Conservation (phyloP, 2,329 filamentous ascomycete genomes). For the Bipolaris gigantea region DNA sequence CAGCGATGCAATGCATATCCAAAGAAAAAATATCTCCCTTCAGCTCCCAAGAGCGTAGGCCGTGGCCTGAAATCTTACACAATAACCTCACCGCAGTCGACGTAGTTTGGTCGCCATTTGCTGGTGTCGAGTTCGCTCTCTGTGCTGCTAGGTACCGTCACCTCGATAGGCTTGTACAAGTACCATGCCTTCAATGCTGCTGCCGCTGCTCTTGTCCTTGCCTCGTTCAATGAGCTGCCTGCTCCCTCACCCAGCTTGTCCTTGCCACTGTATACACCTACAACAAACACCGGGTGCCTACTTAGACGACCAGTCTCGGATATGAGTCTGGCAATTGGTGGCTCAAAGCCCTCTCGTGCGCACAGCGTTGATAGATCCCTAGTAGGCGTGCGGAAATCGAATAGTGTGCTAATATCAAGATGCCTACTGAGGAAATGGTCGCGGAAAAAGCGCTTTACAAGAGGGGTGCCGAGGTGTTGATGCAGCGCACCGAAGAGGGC, state of each 20-base stretch:
- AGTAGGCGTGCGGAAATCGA: constrained; percentile 81
- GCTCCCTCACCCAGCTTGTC: constrained; percentile 93
- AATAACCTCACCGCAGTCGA: constrained; percentile 62
- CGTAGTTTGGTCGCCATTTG: constrained; percentile 58
- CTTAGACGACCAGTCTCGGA: constrained; percentile 87
- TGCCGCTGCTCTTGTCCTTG: constrained; percentile 77
- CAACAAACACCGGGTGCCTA: constrained; percentile 85
- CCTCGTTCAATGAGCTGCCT: constrained; percentile 75
- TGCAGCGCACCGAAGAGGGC: constrained; percentile 85
- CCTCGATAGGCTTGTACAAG: constrained; percentile 75
- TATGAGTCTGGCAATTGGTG: constrained; percentile 81
- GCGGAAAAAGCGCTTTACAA: constrained; percentile 80
- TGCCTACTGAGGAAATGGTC: constrained; percentile 81
- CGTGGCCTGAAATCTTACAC: constrained; percentile 32
- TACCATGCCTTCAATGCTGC: constrained; percentile 93
- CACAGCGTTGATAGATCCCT: constrained; percentile 83
- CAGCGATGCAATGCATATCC: constrained; percentile 14
- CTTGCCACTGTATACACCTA: constrained; percentile 87
- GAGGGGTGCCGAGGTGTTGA: constrained; percentile 75
- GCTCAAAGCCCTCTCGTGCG: constrained; percentile 83
- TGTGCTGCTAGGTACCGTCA: constrained; percentile 56
- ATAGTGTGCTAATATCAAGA: constrained; percentile 75
- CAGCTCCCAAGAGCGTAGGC: constrained; percentile 27
- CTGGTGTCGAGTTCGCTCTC: constrained; percentile 40
- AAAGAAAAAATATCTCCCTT: constrained; percentile 3